Base-by-base conservation (phyloP, 352 stramenopile species). In the Globisporangium apiculatum region DNA sequence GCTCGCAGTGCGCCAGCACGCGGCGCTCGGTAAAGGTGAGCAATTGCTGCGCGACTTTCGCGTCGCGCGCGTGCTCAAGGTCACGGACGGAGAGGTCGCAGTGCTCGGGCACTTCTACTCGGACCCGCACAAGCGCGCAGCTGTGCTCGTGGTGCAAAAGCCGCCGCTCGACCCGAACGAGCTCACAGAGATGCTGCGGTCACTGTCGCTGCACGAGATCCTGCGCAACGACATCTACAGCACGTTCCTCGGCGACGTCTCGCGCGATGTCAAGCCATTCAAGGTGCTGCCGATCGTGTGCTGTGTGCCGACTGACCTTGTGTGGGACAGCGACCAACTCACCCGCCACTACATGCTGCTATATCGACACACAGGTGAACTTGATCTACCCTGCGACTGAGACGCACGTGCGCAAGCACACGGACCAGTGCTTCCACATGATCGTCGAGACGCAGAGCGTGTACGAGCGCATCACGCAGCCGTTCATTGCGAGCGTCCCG, bases 191-290 rank as follows among this genome's bases (percentile, higher is more conserved):
- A 57, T 92, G 18, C 55, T 95, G 54, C 49, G 54, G 5, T 69
- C 59, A 12, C 60, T 95, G n/a, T 89, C 83, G 18, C 51, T 95
- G 53, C 77, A 90, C 31, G 62, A 74, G 53, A 84, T 87, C 18
- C 63, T 93, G 37, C 55, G 75, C 31, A 95, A 95, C 58, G 83
- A 95, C 61, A 84, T 95, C 55, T 93, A 95, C 67, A 87, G 78
- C 66, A 82, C 84, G 51, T 91, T 79, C 50, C 60, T 83, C 12
- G 85, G 74, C 38, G 83, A 92, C 54, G 69, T 89, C 14, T 73
- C 75, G 31, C 79, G 83, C 9, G 68, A 74, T 18, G 48, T 89
- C 48, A 86, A 84, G 65, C 83, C 83, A 6, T 90, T 85, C 64
- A 92, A 89, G 68, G 82, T 91, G 24, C 10, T 15, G 15, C 38